phyloP scores from a whole-genome alignment of 2,329 filamentous ascomycete genomes.

The Ascochyta rabiei region DNA sequence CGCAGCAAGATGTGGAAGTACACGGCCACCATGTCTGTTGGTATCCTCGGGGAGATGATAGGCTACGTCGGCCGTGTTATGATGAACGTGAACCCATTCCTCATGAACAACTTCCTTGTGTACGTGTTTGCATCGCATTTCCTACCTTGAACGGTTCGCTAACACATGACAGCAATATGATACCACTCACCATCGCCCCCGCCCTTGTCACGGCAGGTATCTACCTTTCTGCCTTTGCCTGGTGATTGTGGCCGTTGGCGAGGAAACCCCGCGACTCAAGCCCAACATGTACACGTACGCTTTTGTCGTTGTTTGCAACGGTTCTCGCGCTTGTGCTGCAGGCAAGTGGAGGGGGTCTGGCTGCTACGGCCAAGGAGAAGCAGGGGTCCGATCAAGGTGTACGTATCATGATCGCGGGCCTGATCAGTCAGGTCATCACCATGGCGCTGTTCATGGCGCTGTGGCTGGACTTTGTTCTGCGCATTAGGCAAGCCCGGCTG shows the following conservation, averaged over 20 bases:
- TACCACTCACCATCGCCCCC: conserved; percentile 61
- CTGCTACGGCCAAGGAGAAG: conserved; percentile 54
- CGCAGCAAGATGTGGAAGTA: conserved; percentile 61
- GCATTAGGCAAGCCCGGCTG: conserved; percentile 23
- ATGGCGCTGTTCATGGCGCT: conserved; percentile 55
- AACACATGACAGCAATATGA: conserved; percentile 53
- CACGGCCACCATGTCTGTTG: conserved; percentile 53
- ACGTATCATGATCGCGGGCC: conserved; percentile 62
- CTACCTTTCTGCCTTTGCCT: conserved; percentile 62
- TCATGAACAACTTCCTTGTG: conserved; percentile 56
- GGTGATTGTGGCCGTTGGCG: conserved; percentile 59
- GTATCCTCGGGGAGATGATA: conserved; percentile 58
- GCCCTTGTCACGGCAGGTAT: conserved; percentile 61
- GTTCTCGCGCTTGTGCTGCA: conserved; percentile 63
- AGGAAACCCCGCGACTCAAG: conserved; percentile 30
- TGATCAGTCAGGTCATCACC: conserved; percentile 61
- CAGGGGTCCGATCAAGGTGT: conserved; percentile 54
- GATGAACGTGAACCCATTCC: conserved; percentile 60
- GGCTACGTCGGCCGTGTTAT: conserved; percentile 62
- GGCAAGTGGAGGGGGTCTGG: conserved; percentile 61
- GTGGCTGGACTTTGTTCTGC: conserved; percentile 44
- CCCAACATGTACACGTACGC: conserved; percentile 58
- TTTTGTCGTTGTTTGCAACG: conserved; percentile 63
- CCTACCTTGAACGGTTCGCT: conserved; percentile 2
- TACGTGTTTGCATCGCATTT: conserved; percentile 40